Conservation (phyloP, 2,329 filamentous ascomycete genomes). For the Alternaria triticimaculans region DNA sequence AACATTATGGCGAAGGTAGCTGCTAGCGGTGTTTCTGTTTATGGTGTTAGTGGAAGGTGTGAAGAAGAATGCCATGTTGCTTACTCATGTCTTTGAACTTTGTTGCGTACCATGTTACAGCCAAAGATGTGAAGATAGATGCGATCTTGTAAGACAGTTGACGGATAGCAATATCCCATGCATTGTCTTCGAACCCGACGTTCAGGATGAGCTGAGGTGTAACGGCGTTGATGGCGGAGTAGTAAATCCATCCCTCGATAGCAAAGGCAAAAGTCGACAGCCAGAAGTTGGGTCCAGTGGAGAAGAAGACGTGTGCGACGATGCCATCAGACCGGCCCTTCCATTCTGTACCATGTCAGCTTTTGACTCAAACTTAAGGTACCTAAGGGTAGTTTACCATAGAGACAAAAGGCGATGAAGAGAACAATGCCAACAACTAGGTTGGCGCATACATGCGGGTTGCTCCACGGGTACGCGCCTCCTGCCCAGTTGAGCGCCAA, state of each 20-base stretch:
- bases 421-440: conserved; percentile 31
- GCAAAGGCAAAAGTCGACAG: conserved; percentile 63
- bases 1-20: conserved; percentile 39
- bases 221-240: conserved; percentile 43
- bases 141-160: conserved; percentile 40
- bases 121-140: conserved; percentile 26
- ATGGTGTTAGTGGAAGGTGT: not conserved
- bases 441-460: conserved; percentile 34
- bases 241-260: conserved; percentile 66
- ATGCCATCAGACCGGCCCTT: conserved; percentile 62
- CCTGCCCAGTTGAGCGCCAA: conserved; percentile 42
- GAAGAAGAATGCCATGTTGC: not conserved
- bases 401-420: conserved; percentile 36
- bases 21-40: conserved; percentile 31
- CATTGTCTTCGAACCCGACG: conserved; percentile 37
- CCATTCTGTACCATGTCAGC: conserved; percentile 54
- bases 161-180: conserved; percentile 39
- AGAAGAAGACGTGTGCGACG: conserved; percentile 64
- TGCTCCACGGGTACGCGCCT: conserved; percentile 32
- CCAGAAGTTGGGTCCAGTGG: conserved; percentile 60
- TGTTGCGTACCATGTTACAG: conserved; percentile 38
- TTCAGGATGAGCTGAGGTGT: conserved; percentile 43
- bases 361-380: too few relatives aligned
- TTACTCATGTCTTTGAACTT: conserved; percentile 38
- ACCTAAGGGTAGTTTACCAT: conserved; percentile 19